Evolutionary conservation across 2,329 filamentous ascomycete genomes (phyloP).

Genomic region (Madurella fahalii): DNA sequence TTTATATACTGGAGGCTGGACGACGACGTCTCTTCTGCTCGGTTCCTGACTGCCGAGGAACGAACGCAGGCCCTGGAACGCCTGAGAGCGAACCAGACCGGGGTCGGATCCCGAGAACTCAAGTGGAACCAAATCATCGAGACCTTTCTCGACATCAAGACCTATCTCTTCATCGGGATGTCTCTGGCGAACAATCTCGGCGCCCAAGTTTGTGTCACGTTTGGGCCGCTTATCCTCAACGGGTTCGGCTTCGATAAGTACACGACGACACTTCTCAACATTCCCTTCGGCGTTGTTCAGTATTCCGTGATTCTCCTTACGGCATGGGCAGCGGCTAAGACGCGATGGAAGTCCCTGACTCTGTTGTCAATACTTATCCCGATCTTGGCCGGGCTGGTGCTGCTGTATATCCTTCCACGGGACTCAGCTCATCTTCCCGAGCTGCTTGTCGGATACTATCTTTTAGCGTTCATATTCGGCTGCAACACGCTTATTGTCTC

Average conservation of each 20-base stretch:
- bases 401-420: conserved; percentile 53
- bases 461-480: conserved; percentile 62
- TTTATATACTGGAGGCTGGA: conserved; percentile 57
- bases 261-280: conserved; percentile 58
- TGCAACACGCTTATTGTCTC: conserved; percentile 62
- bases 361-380: conserved; percentile 52
- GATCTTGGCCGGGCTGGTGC: conserved; percentile 55
- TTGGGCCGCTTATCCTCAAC: conserved; percentile 59
- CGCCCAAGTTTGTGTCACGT: conserved; percentile 59
- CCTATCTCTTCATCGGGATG: conserved; percentile 58
- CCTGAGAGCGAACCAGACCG: conserved; percentile 72
- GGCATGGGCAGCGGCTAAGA: conserved; percentile 55
- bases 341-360: conserved; percentile 54
- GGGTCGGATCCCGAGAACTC: conserved; percentile 68
- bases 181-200: conserved; percentile 61
- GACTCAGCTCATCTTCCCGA: conserved; percentile 38
- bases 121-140: conserved; percentile 62
- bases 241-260: conserved; percentile 58
- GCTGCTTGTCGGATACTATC: conserved; percentile 59
- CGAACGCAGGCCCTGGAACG: too few relatives aligned
- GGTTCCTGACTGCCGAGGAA: conserved; percentile 60
- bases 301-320: too few relatives aligned
- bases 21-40: conserved; percentile 52
- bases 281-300: conserved; percentile 63
- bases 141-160: conserved; percentile 45